phyloP scores from a whole-genome alignment of 2,329 filamentous ascomycete genomes.

The Ophiostoma ips region DNA sequence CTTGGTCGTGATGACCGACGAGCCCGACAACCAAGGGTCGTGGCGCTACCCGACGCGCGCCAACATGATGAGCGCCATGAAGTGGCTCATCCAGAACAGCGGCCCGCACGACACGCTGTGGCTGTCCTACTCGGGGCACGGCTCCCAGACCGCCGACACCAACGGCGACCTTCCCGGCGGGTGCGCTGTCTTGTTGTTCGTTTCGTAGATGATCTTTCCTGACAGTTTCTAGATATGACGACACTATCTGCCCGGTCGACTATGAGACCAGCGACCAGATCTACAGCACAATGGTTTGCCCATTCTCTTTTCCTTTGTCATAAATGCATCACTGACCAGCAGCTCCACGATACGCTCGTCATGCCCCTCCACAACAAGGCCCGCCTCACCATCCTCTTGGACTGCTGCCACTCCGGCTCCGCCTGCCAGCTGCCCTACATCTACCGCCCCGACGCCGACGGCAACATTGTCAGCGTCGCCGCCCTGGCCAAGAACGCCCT shows the following conservation, averaged over 20 bases:
- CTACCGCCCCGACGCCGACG: conserved; percentile 41
- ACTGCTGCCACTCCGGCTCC: conserved; percentile 48
- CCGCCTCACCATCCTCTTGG: conserved; percentile 42
- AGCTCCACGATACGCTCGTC: conserved; percentile 36
- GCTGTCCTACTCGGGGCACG: conserved; percentile 46
- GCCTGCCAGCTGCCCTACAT: conserved; percentile 45
- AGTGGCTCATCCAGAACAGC: conserved; percentile 37
- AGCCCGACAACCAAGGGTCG: conserved; percentile 20
- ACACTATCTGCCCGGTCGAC: conserved; percentile 40
- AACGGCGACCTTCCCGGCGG: conserved; percentile 22
- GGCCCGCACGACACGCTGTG: conserved; percentile 38
- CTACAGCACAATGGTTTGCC: conserved; percentile 27
- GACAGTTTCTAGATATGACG: conserved; percentile 22
- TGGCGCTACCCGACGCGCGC: conserved; percentile 21
- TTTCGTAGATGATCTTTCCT: not conserved
- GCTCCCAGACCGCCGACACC: conserved; percentile 35
- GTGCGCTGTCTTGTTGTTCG: not conserved
- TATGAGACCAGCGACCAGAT: conserved; percentile 39
- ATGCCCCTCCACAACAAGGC: conserved; percentile 34
- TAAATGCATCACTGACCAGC: not conserved
- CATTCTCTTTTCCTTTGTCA: not conserved
- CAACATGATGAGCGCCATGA: conserved; percentile 34
- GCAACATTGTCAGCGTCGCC: conserved; percentile 37
- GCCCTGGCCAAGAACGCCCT: conserved; percentile 28
- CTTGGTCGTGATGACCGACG: conserved; percentile 25